phyloP scores from a whole-genome alignment of 306 rosid species.

The Acacia acuminata region DNA sequence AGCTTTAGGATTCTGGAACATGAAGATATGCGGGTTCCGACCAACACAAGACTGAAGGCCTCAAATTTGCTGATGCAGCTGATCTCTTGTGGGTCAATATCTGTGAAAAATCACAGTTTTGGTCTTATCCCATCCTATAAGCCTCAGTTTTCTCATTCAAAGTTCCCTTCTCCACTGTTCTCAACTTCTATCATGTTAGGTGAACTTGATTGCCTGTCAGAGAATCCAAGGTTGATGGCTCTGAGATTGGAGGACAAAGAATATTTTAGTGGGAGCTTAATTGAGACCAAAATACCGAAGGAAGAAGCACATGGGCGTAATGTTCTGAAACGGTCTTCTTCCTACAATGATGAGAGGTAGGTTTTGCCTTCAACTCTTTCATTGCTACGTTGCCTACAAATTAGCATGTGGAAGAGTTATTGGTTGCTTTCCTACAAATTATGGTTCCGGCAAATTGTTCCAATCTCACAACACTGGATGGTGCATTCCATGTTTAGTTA shows the following conservation, averaged over 20 bases:
- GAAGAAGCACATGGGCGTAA: conserved; percentile 53
- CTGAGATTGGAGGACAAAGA: conserved; percentile 91
- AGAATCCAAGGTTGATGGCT: conserved; percentile 73
- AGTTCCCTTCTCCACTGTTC: conserved; percentile 75
- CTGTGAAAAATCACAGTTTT: conserved; percentile 90
- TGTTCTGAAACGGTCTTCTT: conserved; percentile 87
- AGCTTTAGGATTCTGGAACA: conserved; percentile 88
- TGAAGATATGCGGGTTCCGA: conserved; percentile 63
- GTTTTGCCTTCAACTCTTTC: conserved; percentile 28
- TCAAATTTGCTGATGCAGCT: conserved; percentile 87
- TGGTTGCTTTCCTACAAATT: background rate
- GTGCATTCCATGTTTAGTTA: conserved; percentile 14
- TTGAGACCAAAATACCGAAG: conserved; percentile 77
- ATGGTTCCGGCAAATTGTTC: background rate
- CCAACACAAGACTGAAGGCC: conserved; percentile 74
- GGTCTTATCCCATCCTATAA: conserved; percentile 89
- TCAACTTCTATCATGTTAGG: conserved; percentile 76
- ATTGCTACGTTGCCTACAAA: conserved; percentile 1
- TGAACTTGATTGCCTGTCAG: conserved; percentile 78
- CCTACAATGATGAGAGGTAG: conserved; percentile 86
- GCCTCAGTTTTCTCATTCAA: conserved; percentile 76
- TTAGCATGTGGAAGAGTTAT: conserved; percentile 8
- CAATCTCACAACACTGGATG: background rate
- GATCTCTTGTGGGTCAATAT: conserved; percentile 94
- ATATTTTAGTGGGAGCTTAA: conserved; percentile 92